Base-by-base conservation (phyloP, 2,329 filamentous ascomycete genomes). In the Pseudohalonectria lignicola region DNA sequence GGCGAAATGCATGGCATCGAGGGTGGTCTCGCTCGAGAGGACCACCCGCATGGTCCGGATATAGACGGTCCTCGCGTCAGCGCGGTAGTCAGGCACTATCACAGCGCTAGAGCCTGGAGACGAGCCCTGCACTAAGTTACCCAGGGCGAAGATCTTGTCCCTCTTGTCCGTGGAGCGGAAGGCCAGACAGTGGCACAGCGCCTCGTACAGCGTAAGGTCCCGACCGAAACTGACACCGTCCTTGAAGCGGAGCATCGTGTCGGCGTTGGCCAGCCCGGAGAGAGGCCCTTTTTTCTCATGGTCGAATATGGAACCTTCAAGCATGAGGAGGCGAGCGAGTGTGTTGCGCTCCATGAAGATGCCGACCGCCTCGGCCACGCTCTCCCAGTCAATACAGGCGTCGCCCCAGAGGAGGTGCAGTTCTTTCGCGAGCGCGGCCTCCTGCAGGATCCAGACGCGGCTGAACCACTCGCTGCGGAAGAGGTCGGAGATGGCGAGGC, bases 391-490 rank as follows among this genome's bases (percentile, higher is more conserved):
- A 7, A 31, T 31, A 15, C 29, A 13, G 11, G n/a, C n/a, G 11
- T 12, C n/a, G 29, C 29, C 29, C 8, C n/a, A 31, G 29, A 13
- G 29, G 29, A 31, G 15, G 29, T 12, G 10, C 7, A 31, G 29
- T 7, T 17, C 11, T 7, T 9, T 15, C 12, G 42, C 39, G n/a
- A 36, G 34, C 20, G 41, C 39, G 36, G 43, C 38, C 39, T 45
- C 43, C 36, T 45, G 43, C 10, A 43, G 35, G 15, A 45, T 38
- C 43, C 43, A 45, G 16, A 45, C 39, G 21, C 43, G 43, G n/a
- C 36, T 28, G 25, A 37, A 37, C 43, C 43, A 45, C 26, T 36
- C 26, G 17, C 26, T 19, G 9, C 26, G 16, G 8, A 31, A 31
- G n/a, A 31, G n/a, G n/a, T n/a, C 8, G 20, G 19, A 23, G 21